Evolutionary conservation across 805 yeast species (phyloP).

Genomic region (Spathaspora girioi): DNA sequence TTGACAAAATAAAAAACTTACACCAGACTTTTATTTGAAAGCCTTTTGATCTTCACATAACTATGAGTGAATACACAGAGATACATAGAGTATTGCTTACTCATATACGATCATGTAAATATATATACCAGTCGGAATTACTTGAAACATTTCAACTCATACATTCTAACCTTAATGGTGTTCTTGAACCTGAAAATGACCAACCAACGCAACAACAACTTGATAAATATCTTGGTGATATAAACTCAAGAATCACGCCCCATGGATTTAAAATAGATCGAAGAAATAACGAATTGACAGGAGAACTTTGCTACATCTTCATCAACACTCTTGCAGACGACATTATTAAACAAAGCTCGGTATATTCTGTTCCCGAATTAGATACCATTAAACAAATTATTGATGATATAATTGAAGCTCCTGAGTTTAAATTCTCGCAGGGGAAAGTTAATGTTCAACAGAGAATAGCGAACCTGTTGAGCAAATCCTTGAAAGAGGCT

Average conservation of each 20-base stretch:
- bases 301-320: conserved; percentile 30
- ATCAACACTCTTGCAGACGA: conserved; percentile 40
- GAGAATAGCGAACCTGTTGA: conserved; percentile 18
- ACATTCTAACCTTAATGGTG: conserved; percentile 5
- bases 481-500: conserved; percentile 33
- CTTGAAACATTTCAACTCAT: conserved; percentile 19
- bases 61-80: conserved; percentile 4
- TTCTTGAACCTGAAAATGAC: neutral
- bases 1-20: neutral
- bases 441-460: conserved; percentile 34
- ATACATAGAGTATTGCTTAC: conserved; percentile 22
- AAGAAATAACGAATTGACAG: conserved; percentile 32
- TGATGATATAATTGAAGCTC: conserved; percentile 41
- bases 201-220: conserved; percentile 5
- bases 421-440: conserved; percentile 29
- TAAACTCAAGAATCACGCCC: conserved; percentile 28
- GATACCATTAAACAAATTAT: conserved; percentile 43
- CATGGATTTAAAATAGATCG: conserved; percentile 44
- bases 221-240: conserved; percentile 19
- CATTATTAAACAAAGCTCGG: conserved; percentile 36
- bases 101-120: conserved; percentile 25
- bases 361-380: conserved; percentile 34
- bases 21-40: neutral
- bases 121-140: conserved; percentile 17
- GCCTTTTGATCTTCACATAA: neutral